Evolutionary conservation across 2,329 filamentous ascomycete species (phyloP).

Genomic region (Colletotrichum shisoi): DNA sequence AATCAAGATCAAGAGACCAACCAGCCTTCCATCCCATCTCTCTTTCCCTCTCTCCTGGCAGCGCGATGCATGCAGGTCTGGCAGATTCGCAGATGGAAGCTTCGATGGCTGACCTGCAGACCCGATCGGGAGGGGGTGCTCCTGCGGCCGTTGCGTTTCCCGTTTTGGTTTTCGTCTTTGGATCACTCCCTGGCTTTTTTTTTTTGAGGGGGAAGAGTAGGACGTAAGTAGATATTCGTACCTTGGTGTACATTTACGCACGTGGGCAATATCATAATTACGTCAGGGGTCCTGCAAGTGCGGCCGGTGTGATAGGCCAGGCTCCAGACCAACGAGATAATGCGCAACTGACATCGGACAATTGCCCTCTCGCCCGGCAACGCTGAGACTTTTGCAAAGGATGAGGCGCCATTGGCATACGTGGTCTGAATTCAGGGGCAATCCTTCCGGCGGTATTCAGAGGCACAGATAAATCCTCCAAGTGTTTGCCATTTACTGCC

Average conservation of each 20-base stretch:
- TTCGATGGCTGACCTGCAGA: constrained; percentile 32
- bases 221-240: too few relatives aligned
- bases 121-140: constrained; percentile 16
- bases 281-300: constrained; percentile 30
- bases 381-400: constrained; percentile 3
- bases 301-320: constrained; percentile 22
- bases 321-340: neutral
- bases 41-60: constrained; percentile 19
- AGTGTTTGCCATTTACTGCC: neutral
- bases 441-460: neutral
- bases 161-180: neutral
- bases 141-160: constrained; percentile 13
- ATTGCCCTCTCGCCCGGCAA: constrained; percentile 12
- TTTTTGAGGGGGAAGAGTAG: too few relatives aligned
- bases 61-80: constrained; percentile 29
- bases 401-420: constrained; percentile 6
- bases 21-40: constrained; percentile 21
- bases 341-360: constrained; percentile 13
- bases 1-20: neutral
- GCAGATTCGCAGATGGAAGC: constrained; percentile 30
- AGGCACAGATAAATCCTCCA: neutral
- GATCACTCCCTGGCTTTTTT: constrained; percentile 10
- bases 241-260: too few relatives aligned
- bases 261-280: constrained; percentile 12
- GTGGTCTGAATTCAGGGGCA: constrained; percentile 1